Evolutionary conservation across 306 rosid species (phyloP), one percentile per base, ranked within the genome.

Genomic region (Lathyrus tuberosus): DNA sequence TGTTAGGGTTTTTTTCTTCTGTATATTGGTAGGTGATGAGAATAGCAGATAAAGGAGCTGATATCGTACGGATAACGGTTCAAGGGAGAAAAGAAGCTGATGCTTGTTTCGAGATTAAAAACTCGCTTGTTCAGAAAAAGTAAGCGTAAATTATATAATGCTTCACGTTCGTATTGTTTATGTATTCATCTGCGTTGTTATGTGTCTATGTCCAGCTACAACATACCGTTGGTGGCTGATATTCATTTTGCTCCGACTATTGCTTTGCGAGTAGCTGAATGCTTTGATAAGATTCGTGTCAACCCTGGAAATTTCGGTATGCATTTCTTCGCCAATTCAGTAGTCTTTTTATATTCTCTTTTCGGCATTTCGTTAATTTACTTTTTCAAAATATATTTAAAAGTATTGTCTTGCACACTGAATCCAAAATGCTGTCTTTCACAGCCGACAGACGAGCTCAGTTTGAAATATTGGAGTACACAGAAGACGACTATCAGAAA

Each of bases 381-480:
- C n/a, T n/a, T n/a, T n/a, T n/a, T n/a, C n/a, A n/a, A n/a, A n/a
- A n/a, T n/a, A n/a, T n/a, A n/a, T n/a, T n/a, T n/a, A n/a, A n/a
- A n/a, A n/a, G 17, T 46, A 38, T 52, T 67, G 37, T 49, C 11
- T 61, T 30, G 51, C 52, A 18, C 61, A 76, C 79, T 74, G 69
- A 65, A 48, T 72, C 79, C 44, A 78, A 48, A 18, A 48, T 80
- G 71, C 69, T 65, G 69, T 76, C 75, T 57, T 66, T 69, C 71
- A 62, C 91, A 94, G 99, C 99, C 76, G 99, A 94, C 76, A 91
- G 99, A 73, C 87, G 99, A 52, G 99, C 99, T 84, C 99, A 91
- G 67, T 94, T 94, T 86, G 97, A 87, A 81, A 16, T 41, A 71
- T 67, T 94, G 43, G 99, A 91, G 83, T 94, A 94, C 88, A 83